These are phyloP conservation scores for Pyrenochaeta sp. DNA, from an alignment of 2,329 filamentous ascomycete genomes.

Conservation along the genomic window DNA sequence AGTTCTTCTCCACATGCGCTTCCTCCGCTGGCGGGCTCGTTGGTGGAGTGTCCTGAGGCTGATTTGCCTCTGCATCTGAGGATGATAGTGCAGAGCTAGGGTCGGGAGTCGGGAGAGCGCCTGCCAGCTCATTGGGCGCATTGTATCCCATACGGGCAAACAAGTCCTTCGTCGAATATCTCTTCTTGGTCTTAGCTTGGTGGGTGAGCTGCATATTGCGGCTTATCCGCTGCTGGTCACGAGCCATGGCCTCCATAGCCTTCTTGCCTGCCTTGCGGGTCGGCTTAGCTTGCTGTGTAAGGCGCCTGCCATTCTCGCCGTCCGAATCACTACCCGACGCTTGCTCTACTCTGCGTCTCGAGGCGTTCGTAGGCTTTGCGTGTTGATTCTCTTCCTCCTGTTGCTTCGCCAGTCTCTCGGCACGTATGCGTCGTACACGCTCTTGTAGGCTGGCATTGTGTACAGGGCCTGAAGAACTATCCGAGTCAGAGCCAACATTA, in stretches of 20 bases:
- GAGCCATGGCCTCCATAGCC: slow-evolving; percentile 91
- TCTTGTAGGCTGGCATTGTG: slow-evolving; percentile 72
- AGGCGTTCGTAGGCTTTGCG: slow-evolving; percentile 48
- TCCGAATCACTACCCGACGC: slow-evolving; percentile 64
- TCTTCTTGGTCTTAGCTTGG: slow-evolving; percentile 86
- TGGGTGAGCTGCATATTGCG: slow-evolving; percentile 92
- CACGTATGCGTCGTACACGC: slow-evolving; percentile 76
- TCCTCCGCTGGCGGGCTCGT: slow-evolving; percentile 52
- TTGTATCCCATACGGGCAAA: slow-evolving; percentile 85
- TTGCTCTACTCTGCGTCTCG: slow-evolving; percentile 41
- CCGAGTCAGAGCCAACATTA: slow-evolving; percentile 53
- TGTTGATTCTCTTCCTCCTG: slow-evolving; percentile 53
- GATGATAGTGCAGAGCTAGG: slow-evolving; percentile 61
- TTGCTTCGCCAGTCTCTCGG: slow-evolving; percentile 75
- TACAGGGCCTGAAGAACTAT: slow-evolving; percentile 53
- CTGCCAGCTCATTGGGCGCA: slow-evolving; percentile 34
- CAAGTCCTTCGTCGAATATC: slow-evolving; percentile 82
- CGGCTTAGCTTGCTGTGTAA: slow-evolving; percentile 75
- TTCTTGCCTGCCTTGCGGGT: slow-evolving; percentile 91
- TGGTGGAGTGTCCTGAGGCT: slow-evolving; percentile 52
- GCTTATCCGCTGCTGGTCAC: slow-evolving; percentile 90
- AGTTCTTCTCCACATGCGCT: slow-evolving; percentile 14
- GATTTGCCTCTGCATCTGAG: slow-evolving; percentile 66
- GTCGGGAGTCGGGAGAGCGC: slow-evolving; percentile 36
- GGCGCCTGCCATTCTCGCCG: slow-evolving; percentile 56